These are phyloP conservation scores for Penicillium brevicompactum DNA, from an alignment of 2,329 filamentous ascomycete genomes.

Conservation along the genomic window DNA sequence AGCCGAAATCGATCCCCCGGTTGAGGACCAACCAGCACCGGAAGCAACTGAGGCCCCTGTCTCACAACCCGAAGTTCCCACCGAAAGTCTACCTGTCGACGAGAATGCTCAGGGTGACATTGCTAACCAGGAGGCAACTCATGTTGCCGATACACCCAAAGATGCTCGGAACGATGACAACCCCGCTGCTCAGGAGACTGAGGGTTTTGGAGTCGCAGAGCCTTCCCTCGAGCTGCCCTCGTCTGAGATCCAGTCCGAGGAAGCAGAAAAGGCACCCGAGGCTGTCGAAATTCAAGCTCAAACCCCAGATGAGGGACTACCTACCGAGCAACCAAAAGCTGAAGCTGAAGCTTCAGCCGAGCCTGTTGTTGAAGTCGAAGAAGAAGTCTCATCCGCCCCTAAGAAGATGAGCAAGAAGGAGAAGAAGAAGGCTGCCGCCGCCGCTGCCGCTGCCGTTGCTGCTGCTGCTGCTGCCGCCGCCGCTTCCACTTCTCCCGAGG, in stretches of 20 bases:
- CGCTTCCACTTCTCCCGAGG: conserved; percentile 7
- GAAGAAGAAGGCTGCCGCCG: conserved; percentile 25
- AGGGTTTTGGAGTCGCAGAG: background rate
- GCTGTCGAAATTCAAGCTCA: background rate
- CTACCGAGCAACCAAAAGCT: background rate
- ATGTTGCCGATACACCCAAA: background rate
- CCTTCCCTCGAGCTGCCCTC: background rate
- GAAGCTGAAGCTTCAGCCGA: conserved; percentile 1
- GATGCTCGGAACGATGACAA: background rate
- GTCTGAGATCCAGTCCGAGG: background rate
- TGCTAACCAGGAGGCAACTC: background rate
- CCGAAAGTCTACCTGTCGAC: background rate
- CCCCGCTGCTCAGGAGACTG: background rate
- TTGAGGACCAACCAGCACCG: background rate
- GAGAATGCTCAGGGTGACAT: background rate
- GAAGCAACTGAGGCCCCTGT: background rate
- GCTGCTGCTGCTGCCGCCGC: conserved; percentile 16
- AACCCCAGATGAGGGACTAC: background rate
- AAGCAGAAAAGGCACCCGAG: conserved; percentile 1
- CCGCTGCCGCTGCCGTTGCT: conserved; percentile 16
- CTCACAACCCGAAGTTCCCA: background rate
- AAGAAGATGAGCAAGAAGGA: conserved; percentile 34
- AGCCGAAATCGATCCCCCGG: background rate
- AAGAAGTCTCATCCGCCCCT: conserved; percentile 5
- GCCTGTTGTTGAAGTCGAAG: background rate